Percentiles rank a stretch among this genome's conserved stretches.
Evolutionary conservation across 495 filamentous ascomycete genomes (phyloP).

Genomic region (Penicillium canariense): DNA sequence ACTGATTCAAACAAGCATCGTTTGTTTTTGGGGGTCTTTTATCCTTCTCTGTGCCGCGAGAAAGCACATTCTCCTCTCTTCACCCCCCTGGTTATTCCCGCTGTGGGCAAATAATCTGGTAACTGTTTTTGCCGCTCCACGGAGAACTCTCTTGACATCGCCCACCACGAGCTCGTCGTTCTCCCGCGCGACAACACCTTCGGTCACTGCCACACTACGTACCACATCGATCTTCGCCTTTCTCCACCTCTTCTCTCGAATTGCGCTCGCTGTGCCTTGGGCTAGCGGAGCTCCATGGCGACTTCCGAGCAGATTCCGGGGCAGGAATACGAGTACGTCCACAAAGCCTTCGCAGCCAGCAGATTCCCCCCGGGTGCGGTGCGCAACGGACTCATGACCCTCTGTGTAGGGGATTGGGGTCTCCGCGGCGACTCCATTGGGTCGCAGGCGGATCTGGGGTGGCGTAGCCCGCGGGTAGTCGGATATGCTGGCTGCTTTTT

Average conservation of each 20-base stretch:
- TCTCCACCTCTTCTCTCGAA: slow-evolving; percentile 12
- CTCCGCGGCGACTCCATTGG: neutral
- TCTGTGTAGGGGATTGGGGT: neutral
- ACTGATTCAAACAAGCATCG: neutral
- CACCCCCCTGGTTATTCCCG: slow-evolving; percentile 5
- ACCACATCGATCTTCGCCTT: neutral
- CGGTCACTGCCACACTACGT: slow-evolving; percentile 3
- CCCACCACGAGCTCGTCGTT: slow-evolving; percentile 4
- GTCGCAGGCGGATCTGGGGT: neutral
- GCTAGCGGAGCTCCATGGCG: slow-evolving; percentile 46
- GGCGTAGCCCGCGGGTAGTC: neutral
- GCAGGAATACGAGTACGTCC: slow-evolving; percentile 49
- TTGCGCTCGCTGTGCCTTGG: slow-evolving; percentile 35
- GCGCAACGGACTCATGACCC: neutral
- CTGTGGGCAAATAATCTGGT: slow-evolving; percentile 7
- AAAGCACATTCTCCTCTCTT: neutral
- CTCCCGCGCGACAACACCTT: slow-evolving; percentile 9
- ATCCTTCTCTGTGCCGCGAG: neutral
- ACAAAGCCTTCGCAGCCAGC: neutral
- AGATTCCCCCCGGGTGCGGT: neutral
- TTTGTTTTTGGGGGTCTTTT: neutral
- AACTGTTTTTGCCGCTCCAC: slow-evolving; percentile 16
- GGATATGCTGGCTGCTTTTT: neutral
- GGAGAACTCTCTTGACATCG: slow-evolving; percentile 27
- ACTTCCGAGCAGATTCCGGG: slow-evolving; percentile 35